These are phyloP conservation scores for Bipolaris bicolor DNA, from an alignment of 2,329 filamentous ascomycete species.

Conservation along the genomic window DNA sequence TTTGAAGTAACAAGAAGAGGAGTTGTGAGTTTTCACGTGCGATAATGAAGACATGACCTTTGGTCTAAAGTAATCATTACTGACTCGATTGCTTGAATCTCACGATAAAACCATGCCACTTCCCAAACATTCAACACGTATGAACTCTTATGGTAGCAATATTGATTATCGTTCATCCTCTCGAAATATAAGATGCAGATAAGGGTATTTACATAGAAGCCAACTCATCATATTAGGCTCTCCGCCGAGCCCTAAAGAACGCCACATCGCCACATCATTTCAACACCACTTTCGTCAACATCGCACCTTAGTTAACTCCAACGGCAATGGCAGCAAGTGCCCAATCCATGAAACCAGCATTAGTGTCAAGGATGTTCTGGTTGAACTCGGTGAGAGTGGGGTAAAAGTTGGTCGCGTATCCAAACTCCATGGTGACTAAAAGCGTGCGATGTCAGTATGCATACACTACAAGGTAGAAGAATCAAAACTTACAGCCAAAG, in stretches of 20 bases:
- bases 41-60: no score
- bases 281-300: neutral
- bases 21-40: no score
- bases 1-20: no score
- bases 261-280: neutral
- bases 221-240: neutral
- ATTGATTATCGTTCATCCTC: neutral
- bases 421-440: slow-evolving; percentile 24
- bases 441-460: neutral
- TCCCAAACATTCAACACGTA: neutral
- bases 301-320: slow-evolving; percentile 25
- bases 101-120: neutral
- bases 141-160: neutral
- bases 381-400: slow-evolving; percentile 50
- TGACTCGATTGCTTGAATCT: no score
- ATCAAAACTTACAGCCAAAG: slow-evolving; percentile 49
- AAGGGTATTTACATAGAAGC: neutral
- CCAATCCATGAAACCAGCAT: slow-evolving; percentile 52
- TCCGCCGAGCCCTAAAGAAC: neutral
- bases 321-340: slow-evolving; percentile 46
- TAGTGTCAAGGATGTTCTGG: slow-evolving; percentile 50
- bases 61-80: no score
- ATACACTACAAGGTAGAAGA: neutral
- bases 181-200: neutral
- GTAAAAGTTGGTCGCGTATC: slow-evolving; percentile 51